Evolutionary conservation across 139 green algal genomes (phyloP).

Genomic region (Trebouxia sp.): DNA sequence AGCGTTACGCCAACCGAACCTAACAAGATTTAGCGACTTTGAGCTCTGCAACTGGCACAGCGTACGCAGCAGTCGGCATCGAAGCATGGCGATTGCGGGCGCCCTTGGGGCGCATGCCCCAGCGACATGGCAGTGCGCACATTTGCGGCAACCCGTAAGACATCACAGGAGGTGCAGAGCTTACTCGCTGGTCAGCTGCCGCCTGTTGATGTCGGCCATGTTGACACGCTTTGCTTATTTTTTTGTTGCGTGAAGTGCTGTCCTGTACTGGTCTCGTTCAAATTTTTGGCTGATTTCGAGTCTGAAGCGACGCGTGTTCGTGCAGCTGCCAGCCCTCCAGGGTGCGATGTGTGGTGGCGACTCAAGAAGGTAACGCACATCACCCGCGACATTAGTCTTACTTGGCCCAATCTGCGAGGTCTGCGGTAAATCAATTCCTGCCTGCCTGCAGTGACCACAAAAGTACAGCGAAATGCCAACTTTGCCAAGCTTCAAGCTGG

Average conservation of each 20-base stretch:
- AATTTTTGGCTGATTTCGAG: background rate
- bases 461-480: constrained; percentile 88
- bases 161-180: constrained; percentile 20
- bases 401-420: too few species aligned
- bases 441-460: constrained; percentile 42
- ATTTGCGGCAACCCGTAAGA: background rate
- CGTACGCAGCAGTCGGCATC: too few species aligned
- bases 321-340: constrained; percentile 6
- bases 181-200: constrained; percentile 1
- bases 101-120: background rate
- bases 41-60: too few species aligned
- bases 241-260: too few species aligned
- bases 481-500: constrained; percentile 97
- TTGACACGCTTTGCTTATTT: too few species aligned
- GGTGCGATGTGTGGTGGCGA: background rate
- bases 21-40: too few species aligned
- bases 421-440: too few species aligned
- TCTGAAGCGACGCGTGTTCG: background rate
- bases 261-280: too few species aligned
- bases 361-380: background rate
- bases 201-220: background rate
- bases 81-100: background rate
- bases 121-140: background rate
- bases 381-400: background rate
- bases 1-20: too few species aligned